Evolutionary conservation across 1,284 basidiomycete genomes (phyloP).

Genomic region (Cryptococcus jaspeensis): DNA sequence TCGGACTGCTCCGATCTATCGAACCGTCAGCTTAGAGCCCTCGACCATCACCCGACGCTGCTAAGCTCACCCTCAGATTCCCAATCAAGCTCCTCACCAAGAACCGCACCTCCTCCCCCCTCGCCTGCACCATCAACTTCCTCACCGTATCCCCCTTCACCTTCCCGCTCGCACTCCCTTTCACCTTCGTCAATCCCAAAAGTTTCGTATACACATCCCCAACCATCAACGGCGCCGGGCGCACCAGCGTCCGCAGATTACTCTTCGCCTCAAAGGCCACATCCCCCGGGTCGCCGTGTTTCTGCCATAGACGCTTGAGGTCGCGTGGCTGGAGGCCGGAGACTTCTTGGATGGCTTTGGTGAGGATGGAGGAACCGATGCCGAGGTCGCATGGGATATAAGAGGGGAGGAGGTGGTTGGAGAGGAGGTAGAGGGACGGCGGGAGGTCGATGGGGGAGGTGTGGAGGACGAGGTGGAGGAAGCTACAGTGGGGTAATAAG

Average conservation of each 20-base stretch:
- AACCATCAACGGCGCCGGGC: slow-evolving; percentile 68
- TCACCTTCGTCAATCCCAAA: slow-evolving; percentile 63
- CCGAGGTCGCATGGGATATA: slow-evolving; percentile 74
- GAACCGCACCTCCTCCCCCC: slow-evolving; percentile 83
- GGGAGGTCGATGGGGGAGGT: slow-evolving; percentile 70
- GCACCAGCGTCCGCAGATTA: slow-evolving; percentile 70
- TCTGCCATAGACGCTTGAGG: slow-evolving; percentile 60
- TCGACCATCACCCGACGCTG: not conserved
- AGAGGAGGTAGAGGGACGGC: slow-evolving; percentile 82
- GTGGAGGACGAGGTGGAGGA: slow-evolving; percentile 65
- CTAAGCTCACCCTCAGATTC: slow-evolving; percentile 71
- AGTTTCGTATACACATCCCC: slow-evolving; percentile 65
- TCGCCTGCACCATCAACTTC: slow-evolving; percentile 75
- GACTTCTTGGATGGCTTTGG: slow-evolving; percentile 75
- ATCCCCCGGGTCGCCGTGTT: slow-evolving; percentile 69
- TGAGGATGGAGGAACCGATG: slow-evolving; percentile 71
- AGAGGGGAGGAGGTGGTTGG: slow-evolving; percentile 78
- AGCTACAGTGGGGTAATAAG: slow-evolving; percentile 26
- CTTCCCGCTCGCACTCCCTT: slow-evolving; percentile 71
- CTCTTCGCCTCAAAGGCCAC: slow-evolving; percentile 81
- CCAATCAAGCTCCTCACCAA: slow-evolving; percentile 76
- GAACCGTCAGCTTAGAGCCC: slow-evolving; percentile 5
- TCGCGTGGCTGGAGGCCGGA: slow-evolving; percentile 70
- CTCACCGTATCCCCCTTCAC: slow-evolving; percentile 77
- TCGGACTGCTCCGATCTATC: slow-evolving; percentile 79